Base-by-base conservation (phyloP, 1,284 basidiomycete species). In the Xerocomus nothofagi region DNA sequence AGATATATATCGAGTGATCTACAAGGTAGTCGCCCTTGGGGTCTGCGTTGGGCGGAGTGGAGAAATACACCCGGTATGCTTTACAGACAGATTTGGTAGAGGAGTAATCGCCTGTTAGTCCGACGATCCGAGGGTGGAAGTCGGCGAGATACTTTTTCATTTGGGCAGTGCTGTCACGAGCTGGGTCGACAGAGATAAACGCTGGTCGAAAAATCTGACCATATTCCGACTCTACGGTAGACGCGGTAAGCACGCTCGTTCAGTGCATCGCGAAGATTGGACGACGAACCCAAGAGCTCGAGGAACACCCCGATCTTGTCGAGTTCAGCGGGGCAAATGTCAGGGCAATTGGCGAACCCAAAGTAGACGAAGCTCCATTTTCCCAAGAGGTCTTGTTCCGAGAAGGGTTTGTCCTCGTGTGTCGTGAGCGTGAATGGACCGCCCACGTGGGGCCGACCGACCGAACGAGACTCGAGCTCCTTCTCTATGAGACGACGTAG, bases 261-360 rank as follows among this genome's bases (percentile, higher is more conserved):
- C 30, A 27, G 36, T 46, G 21, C 40, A 32, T 32, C 34, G 4
- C 30, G n/a, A 20, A 23, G 32, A 38, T 23, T 21, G 20, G 20
- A 38, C 20, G 18, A 72, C 87, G 57, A 58, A 88, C 91, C 86
- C 51, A 93, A 76, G 39, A 77, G 73, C 34, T 89, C 77, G 29
- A 98, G 80, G n/a, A 95, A 87, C 1, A 74, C 78, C 18, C 88
- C 85, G 79, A 98, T 88, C 76, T 99, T 99, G 77, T 99, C 96
- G 27, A 99, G 78, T 72, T 99, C 96, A 55, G 97, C 93, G 2
- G 96, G 96, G 68, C 96, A 99, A 53, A 99, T 98, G 71, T 99
- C 97, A 4, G 96, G 97, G 69, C 94, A 97, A 71, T 97, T 94
- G 27, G 93, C 94, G 73, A 97, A 97, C 12, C 94, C 94, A 71